Evolutionary conservation across 2,329 filamentous ascomycete genomes (phyloP), one percentile per base, ranked within the genome.

Genomic region (Sarocladiaceae sp.): DNA sequence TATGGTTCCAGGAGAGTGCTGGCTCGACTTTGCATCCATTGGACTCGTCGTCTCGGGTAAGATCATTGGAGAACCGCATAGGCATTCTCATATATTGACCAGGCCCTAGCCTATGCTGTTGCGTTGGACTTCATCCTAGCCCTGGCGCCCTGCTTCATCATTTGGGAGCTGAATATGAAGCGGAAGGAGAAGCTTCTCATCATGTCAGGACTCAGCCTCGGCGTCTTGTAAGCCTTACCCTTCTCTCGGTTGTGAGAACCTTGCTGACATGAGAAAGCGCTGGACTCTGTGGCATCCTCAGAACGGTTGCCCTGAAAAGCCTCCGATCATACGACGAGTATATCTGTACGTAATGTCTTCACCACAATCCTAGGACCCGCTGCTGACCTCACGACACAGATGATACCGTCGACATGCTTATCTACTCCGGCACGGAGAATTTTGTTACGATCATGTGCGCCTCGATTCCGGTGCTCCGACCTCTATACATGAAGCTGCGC

Each of bases 141-240:
- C 11, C 44, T 56, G 13, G 43, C 55, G 5, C 54, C 57, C 4
- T 57, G 55, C 52, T 51, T 52, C 21, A 49, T 58, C 11, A 35
- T 59, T 23, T 52, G 53, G 53, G 51, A 50, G 3, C 45, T 59
- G 2, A 51, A 55, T 21, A 58, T 59, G 54, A 53, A 55, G 42
- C 40, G 48, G 1, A 51, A 53, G 32, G 56, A 59, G 32, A 59
- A 56, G 46, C 46, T 58, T 11, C 47, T 56, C 10, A 53, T 53
- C n/a, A 52, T 53, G 9, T 32, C 51, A 2, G 56, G 54, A 11
- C 56, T 59, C 47, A 56, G 53, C 40, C 46, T 58, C 45, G 55
- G 57, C 20, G 39, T 58, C 15, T 53, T 57, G 54, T 56, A 48
- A 49, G 54, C 50, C 20, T 18, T n/a, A 3, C 15, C 9, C 31